Base-by-base conservation (phyloP, 2,329 filamentous ascomycete genomes). In the Trichoderma afroharzianum region DNA sequence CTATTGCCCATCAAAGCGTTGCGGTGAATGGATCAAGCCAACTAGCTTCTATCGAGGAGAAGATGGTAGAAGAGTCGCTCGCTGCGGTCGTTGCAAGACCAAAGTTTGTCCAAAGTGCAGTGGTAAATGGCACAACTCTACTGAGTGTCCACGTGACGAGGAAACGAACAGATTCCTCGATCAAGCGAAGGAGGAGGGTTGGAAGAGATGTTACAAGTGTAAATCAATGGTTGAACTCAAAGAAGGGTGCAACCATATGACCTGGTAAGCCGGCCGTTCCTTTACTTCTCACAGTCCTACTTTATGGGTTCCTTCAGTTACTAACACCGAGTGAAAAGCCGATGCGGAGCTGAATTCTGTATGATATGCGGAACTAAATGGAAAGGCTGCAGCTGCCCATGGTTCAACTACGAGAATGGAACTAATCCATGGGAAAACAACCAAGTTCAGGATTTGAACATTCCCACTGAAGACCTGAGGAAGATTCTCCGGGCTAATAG, bases 181-280 rank as follows among this genome's bases (percentile, higher is more conserved):
- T 64, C 85, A 91, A 72, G 91, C 90, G 7, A 88, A 90, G 75
- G 84, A 90, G 30, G 85, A 90, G 67, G 91, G 92, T 28, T 95
- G 91, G 91, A 91, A 93, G 79, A 85, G 89, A 61, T 97, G 93
- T 79, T 91, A 90, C 78, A 90, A 85, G 73, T 97, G 94, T 82
- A 88, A 87, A 74, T 85, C 88, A 50, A 86, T 93, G 84, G 92
- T 97, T 58, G 92, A 97, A 80, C 83, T 94, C 63, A 91, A 91
- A 75, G 92, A 95, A 80, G 93, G 93, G 58, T 94, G 92, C 81
- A 95, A 95, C 81, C 94, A 95, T 79, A 95, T 97, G 89, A 94
- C 90, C 32, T 97, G 94, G 91, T 93, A 84, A 81, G 88, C 82
- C 24, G 4, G 12, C 57, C 36, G 32, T 36, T 32, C 7, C 6